These are phyloP conservation scores for Aspergillus costaricaensis DNA, from an alignment of 2,329 filamentous ascomycete species.

Conservation along the genomic window DNA sequence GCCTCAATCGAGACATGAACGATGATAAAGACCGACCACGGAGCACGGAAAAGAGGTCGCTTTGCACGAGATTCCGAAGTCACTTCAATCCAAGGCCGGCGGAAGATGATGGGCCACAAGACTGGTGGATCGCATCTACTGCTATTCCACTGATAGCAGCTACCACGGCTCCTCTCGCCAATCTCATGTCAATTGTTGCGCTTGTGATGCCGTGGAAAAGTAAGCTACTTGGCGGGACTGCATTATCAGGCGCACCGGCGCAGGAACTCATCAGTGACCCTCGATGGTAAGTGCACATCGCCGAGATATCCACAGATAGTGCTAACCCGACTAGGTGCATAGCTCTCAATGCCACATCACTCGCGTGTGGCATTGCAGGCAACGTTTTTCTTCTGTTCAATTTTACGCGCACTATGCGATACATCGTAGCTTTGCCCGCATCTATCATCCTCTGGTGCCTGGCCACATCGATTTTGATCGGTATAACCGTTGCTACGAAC, in stretches of 20 bases:
- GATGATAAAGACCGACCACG: neutral
- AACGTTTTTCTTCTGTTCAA: slow-evolving; percentile 84
- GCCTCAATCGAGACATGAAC: neutral
- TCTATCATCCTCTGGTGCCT: slow-evolving; percentile 80
- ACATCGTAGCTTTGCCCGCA: slow-evolving; percentile 77
- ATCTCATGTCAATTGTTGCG: slow-evolving; percentile 82
- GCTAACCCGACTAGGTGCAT: slow-evolving; percentile 58
- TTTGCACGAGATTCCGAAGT: slow-evolving; percentile 14
- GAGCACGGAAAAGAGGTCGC: neutral
- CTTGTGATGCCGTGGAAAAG: slow-evolving; percentile 77
- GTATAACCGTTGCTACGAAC: slow-evolving; percentile 67
- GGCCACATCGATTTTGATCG: slow-evolving; percentile 64
- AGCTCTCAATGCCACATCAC: slow-evolving; percentile 73
- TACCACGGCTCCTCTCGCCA: slow-evolving; percentile 81
- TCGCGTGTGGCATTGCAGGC: slow-evolving; percentile 72
- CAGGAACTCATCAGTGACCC: slow-evolving; percentile 68
- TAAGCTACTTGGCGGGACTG: slow-evolving; percentile 45
- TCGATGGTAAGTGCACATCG: slow-evolving; percentile 57
- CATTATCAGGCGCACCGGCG: slow-evolving; percentile 50
- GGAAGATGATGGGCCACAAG: slow-evolving; percentile 47
- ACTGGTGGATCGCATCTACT: slow-evolving; percentile 55
- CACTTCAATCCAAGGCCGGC: slow-evolving; percentile 39
- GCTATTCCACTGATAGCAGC: slow-evolving; percentile 76
- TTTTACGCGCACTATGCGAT: slow-evolving; percentile 78
- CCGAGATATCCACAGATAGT: neutral